Percentiles rank a stretch among this genome's conserved stretches.
Conservation (phyloP, 2,329 filamentous ascomycete genomes). For the Cordyceps pruinosa region DNA sequence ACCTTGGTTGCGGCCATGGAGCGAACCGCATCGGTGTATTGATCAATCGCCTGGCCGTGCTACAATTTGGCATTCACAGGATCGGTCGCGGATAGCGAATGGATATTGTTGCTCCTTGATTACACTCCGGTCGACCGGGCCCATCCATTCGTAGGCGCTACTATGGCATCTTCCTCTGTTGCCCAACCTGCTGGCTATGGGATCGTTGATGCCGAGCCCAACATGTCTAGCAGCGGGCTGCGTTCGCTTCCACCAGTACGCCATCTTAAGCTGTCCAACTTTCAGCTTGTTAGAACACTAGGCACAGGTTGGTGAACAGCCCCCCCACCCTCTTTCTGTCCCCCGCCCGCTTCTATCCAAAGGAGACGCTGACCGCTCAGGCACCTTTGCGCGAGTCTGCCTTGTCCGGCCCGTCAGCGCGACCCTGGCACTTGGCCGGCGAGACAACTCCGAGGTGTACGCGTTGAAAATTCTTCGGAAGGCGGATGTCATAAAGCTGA, state of each 20-base stretch:
- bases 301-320: constrained; percentile 60
- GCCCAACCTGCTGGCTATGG: constrained; percentile 2
- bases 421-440: constrained; percentile 27
- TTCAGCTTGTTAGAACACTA: constrained; percentile 66
- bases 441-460: constrained; percentile 50
- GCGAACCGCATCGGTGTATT: background rate
- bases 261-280: constrained; percentile 44
- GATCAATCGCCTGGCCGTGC: constrained; percentile 3
- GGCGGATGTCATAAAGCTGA: constrained; percentile 68
- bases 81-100: background rate
- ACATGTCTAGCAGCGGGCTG: background rate
- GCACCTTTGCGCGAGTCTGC: constrained; percentile 77
- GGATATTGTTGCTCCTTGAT: background rate
- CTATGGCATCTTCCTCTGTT: constrained; percentile 9
- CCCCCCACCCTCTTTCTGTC: background rate
- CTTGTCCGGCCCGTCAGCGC: constrained; percentile 60
- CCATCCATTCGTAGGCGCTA: too few species aligned
- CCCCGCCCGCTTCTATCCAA: background rate
- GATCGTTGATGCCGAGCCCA: background rate
- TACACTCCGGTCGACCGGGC: background rate
- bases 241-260: constrained; percentile 22
- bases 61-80: background rate
- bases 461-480: constrained; percentile 75
- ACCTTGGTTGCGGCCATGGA: constrained; percentile 5
- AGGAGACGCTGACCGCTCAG: constrained; percentile 28